Base-by-base conservation (phyloP, 305 asterid genomes). In the Nicotiana rustica region DNA sequence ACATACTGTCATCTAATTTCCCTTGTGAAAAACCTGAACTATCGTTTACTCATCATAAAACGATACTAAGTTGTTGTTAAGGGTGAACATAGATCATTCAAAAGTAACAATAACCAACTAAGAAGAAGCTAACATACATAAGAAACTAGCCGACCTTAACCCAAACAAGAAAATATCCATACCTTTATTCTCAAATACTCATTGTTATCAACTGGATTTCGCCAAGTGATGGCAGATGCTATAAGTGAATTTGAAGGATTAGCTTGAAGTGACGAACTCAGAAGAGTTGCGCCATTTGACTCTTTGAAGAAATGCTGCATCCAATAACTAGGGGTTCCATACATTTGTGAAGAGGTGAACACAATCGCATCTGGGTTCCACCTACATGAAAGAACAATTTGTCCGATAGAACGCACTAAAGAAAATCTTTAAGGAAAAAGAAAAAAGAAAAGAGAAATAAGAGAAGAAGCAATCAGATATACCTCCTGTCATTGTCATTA, bases 301-400 rank as follows among this genome's bases (percentile, higher is more conserved):
- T 96, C 97, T 70, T 81, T 86, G 89, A 96, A 94, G 59, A 94
- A 92, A 70, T 92, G 97, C 71, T 94, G 99, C 99, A 96, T 96
- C 98, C 98, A 96, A 81, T 96, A 96, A 85, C 97, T 96, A 31
- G 98, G 99, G 69, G 97, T 96, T 81, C 98, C 99, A 79, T 94
- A 96, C 7, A 38, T 29, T 61, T 85, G 91, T 6, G 97, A 89
- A 71, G 98, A 93, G 88, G 94, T 88, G 70, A 92, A 96, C 65
- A 93, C 98, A 80, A 96, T 94, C 56, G 97, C 97, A 89, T 92
- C 98, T 19, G 97, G 93, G 56, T 57, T 88, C 98, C 97, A 92
- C 88, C 99, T 96, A 79, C 59, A 75, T 10, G 10, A 83, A 86
- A 86, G 59, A 19, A 31, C 77, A 13, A 25, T 25, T 61, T 55